These are phyloP conservation scores for Aspergillus spinulosporus DNA, from an alignment of 2,329 filamentous ascomycete species.

Conservation along the genomic window DNA sequence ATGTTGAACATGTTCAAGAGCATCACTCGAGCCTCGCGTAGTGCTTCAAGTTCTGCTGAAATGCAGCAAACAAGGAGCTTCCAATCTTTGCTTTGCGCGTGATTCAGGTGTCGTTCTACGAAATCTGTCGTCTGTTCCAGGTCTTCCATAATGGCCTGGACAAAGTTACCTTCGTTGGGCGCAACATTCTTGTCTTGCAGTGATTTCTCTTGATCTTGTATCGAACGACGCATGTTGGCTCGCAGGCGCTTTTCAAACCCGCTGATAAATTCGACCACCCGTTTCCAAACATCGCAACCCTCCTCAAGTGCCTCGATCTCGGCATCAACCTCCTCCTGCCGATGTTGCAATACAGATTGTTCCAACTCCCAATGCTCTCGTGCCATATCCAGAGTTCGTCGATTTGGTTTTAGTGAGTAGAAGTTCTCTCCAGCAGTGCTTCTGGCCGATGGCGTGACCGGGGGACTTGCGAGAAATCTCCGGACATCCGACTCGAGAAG, in stretches of 20 bases:
- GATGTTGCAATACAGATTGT: constrained; percentile 45
- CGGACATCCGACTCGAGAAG: constrained; percentile 57
- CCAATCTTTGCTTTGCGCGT: constrained; percentile 58
- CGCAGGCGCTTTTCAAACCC: constrained; percentile 50
- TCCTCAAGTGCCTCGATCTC: constrained; percentile 61
- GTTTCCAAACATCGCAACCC: constrained; percentile 60
- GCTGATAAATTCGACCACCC: constrained; percentile 53
- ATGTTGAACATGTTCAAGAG: constrained; percentile 38
- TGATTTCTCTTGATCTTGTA: constrained; percentile 27
- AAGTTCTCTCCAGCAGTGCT: constrained; percentile 42
- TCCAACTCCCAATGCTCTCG: constrained; percentile 58
- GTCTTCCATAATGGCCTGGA: constrained; percentile 41
- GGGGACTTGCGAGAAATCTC: constrained; percentile 53
- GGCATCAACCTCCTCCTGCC: constrained; percentile 49
- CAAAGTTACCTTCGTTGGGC: constrained; percentile 22
- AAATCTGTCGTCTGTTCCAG: constrained; percentile 50
- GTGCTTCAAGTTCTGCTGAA: constrained; percentile 61
- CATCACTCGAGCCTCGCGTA: constrained; percentile 41
- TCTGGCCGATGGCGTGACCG: constrained; percentile 40
- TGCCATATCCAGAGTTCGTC: constrained; percentile 61
- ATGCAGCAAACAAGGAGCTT: constrained; percentile 63
- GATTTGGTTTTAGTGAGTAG: constrained; percentile 54
- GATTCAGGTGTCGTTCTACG: constrained; percentile 52
- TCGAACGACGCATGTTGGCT: constrained; percentile 35
- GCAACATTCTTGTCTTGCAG: constrained; percentile 15